Base-by-base conservation (phyloP, 208 protist genomes). In the Balamuthia mandrillaris region DNA sequence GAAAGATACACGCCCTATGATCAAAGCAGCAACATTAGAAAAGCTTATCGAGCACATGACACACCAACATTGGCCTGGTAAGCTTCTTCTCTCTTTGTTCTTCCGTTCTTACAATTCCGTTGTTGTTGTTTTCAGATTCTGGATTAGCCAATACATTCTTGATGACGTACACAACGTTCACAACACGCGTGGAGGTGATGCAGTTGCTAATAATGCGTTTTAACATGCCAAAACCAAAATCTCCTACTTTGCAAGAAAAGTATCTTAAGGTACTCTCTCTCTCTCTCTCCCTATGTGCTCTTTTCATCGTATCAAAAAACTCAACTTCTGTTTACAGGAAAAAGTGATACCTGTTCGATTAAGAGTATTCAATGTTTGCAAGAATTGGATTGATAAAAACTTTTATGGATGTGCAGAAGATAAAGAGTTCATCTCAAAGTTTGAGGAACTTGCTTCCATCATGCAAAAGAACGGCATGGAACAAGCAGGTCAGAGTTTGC, bases 21-120 rank as follows among this genome's bases (percentile, higher is more conserved):
- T 84, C 44, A 27, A 54, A 21, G 56, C 78, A 33, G 78, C 78
- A 24, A 84, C 78, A 9, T 58, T 84, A 21, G 58, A 84, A 35
- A 84, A 84, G 60, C 60, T 84, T 21, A 52, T 84, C 31, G 78
- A 84, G 27, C 60, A 41, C n/a, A 52, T 84, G n/a, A 84, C 78
- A 27, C 27, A 81, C 42, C 51, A 81, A 35, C 66, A 60, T 24
- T 78, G 42, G 33, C 42, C 33, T 31, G 68, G 68, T 78, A 4
- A 14, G 24, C 39, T 9, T 2, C 37, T 3, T 12, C 21, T 31
- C 1, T 42, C 65, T 49, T 33, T 1, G 16, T n/a, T 52, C 12
- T n/a, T 29, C 4, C 35, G 51, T 58, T 16, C 33, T n/a, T 9
- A 60, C 24, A 56, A 56, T 56, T 18, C n/a, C 18, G 49, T 56